Base-by-base conservation (phyloP, 768 basidiomycete genomes). In the Tubosaeta sp. region DNA sequence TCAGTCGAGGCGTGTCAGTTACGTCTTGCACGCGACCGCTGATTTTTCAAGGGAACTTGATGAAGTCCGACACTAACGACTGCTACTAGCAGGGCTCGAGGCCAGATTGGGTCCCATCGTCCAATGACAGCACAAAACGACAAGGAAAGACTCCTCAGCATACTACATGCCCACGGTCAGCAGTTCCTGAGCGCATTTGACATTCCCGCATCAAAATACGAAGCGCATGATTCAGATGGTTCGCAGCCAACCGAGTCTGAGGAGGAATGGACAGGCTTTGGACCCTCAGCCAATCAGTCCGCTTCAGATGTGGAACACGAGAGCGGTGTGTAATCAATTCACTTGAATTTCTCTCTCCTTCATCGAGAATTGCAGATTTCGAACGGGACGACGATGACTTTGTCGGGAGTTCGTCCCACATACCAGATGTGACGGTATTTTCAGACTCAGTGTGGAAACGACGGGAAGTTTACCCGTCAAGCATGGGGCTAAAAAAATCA, bases 391-490 rank as follows among this genome's bases (percentile, higher is more conserved):
- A 80, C 51, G 76, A 80, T 48, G 73, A 72, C 30, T 73, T 76
- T 52, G 67, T 67, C 24, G 70, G 72, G 6, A 63, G 61, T 36
- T 70, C 63, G 36, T 61, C 65, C 19, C 63, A 57, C 9, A 56
- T 59, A 42, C 71, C 76, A 22, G 71, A 79, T 47, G 75, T 88
- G 14, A 74, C 84, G 1, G 74, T 88, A 1, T 90, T 88, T 65
- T 65, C 69, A 9, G 79, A 79, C 50, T 58, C 57, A 31, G 59
- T 53, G 47, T 63, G 21, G 55, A 65, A 54, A 45, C 46, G 31
- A 39, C 48, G 57, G 25, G 59, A 67, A n/a, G 24, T 49, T 1
- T 29, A 44, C 13, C 47, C 48, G 42, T 56, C 62, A 2, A 52
- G 62, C 18, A 81, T 73, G 64, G 68, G 72, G 4, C 76, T 78